Percentiles rank a stretch among this genome's conserved stretches.
Conservation (phyloP, 2,329 filamentous ascomycete genomes). For the Aspergillus tanneri region DNA sequence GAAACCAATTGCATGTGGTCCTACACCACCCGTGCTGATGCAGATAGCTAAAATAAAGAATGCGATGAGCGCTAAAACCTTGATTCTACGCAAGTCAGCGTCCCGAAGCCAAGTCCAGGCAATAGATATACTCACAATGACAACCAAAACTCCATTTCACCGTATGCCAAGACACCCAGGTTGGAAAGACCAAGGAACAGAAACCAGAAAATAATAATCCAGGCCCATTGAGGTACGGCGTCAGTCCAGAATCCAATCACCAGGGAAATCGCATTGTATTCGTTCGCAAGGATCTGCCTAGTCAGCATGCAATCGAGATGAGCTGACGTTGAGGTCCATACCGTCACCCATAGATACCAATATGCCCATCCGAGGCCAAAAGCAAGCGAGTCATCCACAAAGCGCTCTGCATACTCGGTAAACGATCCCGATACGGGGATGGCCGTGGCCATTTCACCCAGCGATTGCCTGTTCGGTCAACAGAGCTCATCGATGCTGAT, state of each 20-base stretch:
- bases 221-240: conserved; percentile 46
- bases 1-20: conserved; percentile 33
- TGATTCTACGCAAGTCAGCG: conserved; percentile 27
- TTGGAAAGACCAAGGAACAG: conserved; percentile 45
- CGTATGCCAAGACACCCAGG: conserved; percentile 49
- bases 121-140: conserved; percentile 26
- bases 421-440: conserved; percentile 72
- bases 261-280: conserved; percentile 49
- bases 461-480: conserved; percentile 62
- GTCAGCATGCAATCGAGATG: neutral
- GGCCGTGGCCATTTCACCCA: conserved; percentile 72
- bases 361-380: conserved; percentile 72
- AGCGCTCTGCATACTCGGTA: conserved; percentile 66
- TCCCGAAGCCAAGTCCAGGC: no score
- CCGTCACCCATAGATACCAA: conserved; percentile 51
- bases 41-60: conserved; percentile 37
- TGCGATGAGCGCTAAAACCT: conserved; percentile 31
- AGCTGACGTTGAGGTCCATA: conserved; percentile 10
- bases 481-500: conserved; percentile 34
- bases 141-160: conserved; percentile 54
- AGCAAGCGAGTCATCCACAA: conserved; percentile 68
- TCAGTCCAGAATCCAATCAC: conserved; percentile 49
- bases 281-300: conserved; percentile 38
- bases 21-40: conserved; percentile 36
- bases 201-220: conserved; percentile 50